Conservation (phyloP, 306 rosid genomes). For the Dryas alaskensis region DNA sequence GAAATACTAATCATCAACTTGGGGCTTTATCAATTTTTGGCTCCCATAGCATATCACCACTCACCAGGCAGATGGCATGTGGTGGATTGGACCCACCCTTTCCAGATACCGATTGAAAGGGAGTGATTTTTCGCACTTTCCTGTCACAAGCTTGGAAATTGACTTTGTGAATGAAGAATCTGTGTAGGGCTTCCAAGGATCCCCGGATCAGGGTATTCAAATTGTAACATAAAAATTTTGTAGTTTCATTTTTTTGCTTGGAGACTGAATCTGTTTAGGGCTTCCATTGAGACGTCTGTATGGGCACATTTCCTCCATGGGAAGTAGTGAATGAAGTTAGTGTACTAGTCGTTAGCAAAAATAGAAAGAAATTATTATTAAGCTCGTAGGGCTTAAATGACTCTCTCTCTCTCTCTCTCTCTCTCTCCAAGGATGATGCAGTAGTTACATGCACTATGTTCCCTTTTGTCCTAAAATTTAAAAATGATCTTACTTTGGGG, state of each 20-base stretch:
- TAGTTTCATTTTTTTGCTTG: conserved; percentile 19
- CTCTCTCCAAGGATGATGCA: no score
- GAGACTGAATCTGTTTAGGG: conserved; percentile 36
- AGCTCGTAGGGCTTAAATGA: no score
- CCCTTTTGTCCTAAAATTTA: no score
- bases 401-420: no score
- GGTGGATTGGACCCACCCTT: conserved; percentile 7
- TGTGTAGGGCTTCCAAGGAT: conserved; percentile 26
- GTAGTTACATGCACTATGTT: no score
- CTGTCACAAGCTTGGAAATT: conserved; percentile 11
- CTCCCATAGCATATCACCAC: background rate
- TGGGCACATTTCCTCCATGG: conserved; percentile 34
- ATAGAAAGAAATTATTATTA: no score
- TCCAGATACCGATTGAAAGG: conserved; percentile 9
- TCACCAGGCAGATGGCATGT: conserved; percentile 14
- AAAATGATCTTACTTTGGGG: no score
- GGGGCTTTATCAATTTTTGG: conserved; percentile 6
- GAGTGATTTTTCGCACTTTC: conserved; percentile 20
- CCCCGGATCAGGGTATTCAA: conserved; percentile 10
- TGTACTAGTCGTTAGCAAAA: background rate
- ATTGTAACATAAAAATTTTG: conserved; percentile 27
- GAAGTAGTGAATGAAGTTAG: conserved; percentile 31
- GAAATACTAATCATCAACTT: conserved; percentile 8
- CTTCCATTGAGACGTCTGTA: conserved; percentile 35
- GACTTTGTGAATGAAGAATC: conserved; percentile 21